Percentiles rank a stretch among this genome's conserved stretches.
Conservation (phyloP, 192 early-diverging fungal species). For the Physocladia obscura region DNA sequence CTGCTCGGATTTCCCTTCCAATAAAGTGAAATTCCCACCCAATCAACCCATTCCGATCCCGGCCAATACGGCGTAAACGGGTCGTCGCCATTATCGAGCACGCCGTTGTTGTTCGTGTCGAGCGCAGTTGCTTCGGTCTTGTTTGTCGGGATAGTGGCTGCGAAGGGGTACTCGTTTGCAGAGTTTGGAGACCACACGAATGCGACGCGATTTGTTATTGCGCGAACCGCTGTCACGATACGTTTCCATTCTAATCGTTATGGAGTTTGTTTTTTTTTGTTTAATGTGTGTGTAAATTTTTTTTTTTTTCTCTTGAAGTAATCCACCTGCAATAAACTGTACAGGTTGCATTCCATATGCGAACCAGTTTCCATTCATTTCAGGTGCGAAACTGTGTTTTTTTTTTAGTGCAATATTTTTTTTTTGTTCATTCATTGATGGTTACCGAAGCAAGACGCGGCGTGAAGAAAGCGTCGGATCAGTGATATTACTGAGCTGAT, state of each 20-base stretch:
- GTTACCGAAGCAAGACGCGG: conserved; percentile 40
- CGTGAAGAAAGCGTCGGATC: conserved; percentile 25
- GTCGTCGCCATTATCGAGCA: conserved; percentile 37
- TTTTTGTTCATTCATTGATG: conserved; percentile 50
- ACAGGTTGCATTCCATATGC: conserved; percentile 13
- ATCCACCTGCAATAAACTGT: conserved; percentile 2
- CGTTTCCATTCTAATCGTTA: not conserved
- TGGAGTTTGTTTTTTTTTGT: not conserved
- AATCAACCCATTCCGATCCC: conserved; percentile 48
- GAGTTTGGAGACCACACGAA: conserved; percentile 50
- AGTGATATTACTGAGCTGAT: conserved; percentile 32
- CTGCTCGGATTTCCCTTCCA: conserved; percentile 17
- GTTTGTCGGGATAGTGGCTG: not conserved
- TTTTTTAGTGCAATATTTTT: no score
- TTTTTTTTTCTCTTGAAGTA: no score
- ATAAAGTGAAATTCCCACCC: conserved; percentile 40
- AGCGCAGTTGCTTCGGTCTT: conserved; percentile 5
- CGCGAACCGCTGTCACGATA: not conserved
- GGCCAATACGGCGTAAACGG: conserved; percentile 52
- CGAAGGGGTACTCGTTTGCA: conserved; percentile 13
- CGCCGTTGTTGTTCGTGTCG: conserved; percentile 37
- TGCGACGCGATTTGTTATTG: conserved; percentile 16
- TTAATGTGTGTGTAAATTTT: not conserved
- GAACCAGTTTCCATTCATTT: conserved; percentile 48
- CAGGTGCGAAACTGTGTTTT: conserved; percentile 35